Evolutionary conservation across 352 stramenopile species (phyloP), one percentile per base, ranked within the genome.

Genomic region (Phytophthora citrophthora): DNA sequence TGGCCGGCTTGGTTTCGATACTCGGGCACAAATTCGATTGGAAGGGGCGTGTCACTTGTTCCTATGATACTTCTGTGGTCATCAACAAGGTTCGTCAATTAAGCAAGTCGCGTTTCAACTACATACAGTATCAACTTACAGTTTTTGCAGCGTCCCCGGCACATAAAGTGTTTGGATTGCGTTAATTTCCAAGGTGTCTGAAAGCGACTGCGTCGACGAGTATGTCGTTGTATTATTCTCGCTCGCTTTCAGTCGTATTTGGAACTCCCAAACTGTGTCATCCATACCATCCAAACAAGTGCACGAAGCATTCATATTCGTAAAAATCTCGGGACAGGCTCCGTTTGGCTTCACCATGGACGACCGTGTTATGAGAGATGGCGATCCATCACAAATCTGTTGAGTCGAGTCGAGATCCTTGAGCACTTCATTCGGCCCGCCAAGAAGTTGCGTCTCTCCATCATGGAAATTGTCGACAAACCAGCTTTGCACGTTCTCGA

Each of bases 201-300:
- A 54, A 27, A 32, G 43, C 26, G 45, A 24, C 32, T 60, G 53
- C 9, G 44, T 59, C n/a, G 31, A 13, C 1, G 61, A 56, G n/a
- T 65, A 74, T 20, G 23, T 23, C 5, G 50, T 49, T 18, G 43
- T 15, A 32, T 4, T 38, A 49, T 32, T 24, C 3, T 45, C 18
- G 20, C 23, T 51, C 4, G 6, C 4, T 47, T 74, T 72, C 27
- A 26, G 5, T 38, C 32, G 49, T 40, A 77, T 52, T 26, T 13
- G 69, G 26, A 77, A 77, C 11, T 45, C 50, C 69, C 69, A 77
- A 5, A 26, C 23, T 10, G 53, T 43, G 5, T 59, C 34, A 27
- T 60, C 41, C 16, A 67, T 24, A 31, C 68, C 61, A 9, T n/a
- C 66, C n/a, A 83, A 45, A 27, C 75, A 83, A 10, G 72, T 83